phyloP scores from a whole-genome alignment of 768 basidiomycete species.

The Boletus edulis region DNA sequence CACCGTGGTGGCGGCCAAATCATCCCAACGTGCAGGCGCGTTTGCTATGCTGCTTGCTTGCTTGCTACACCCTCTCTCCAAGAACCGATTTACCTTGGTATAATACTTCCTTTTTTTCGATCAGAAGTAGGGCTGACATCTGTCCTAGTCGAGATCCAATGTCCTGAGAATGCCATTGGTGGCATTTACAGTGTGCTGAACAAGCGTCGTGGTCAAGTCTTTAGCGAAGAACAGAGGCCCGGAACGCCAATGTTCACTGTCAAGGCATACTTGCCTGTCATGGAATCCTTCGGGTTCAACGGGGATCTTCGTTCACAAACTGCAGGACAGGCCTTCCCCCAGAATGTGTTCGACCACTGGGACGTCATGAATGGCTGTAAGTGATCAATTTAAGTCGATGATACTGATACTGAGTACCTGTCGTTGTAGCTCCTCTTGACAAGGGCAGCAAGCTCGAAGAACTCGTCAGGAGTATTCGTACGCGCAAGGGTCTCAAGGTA shows the following conservation, averaged over 20 bases:
- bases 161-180: constrained; percentile 95
- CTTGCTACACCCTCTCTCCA: constrained; percentile 90
- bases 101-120: constrained; percentile 8
- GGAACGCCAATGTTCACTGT: constrained; percentile 99
- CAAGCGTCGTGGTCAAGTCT: constrained; percentile 97
- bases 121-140: constrained; percentile 11
- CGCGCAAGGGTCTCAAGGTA: constrained; percentile 94
- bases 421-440: constrained; percentile 62
- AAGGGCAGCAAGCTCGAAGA: constrained; percentile 92
- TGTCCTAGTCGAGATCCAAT: constrained; percentile 87
- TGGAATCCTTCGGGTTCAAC: constrained; percentile 97
- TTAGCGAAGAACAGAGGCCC: constrained; percentile 93
- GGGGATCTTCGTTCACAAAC: constrained; percentile 91
- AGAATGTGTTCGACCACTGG: constrained; percentile 93
- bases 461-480: constrained; percentile 77
- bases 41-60: constrained; percentile 92
- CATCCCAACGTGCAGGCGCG: constrained; percentile 96
- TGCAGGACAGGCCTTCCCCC: constrained; percentile 97
- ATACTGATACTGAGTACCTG: neutral
- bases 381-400: constrained; percentile 26
- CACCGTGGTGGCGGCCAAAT: constrained; percentile 99
- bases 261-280: constrained; percentile 93
- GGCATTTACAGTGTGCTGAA: constrained; percentile 94
- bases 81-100: constrained; percentile 94
- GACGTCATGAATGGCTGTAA: constrained; percentile 78